Percentiles rank a stretch among this genome's conserved stretches.
phyloP scores from a whole-genome alignment of 352 stramenopile genomes.

The Phytopythium cucurbitacearum region DNA sequence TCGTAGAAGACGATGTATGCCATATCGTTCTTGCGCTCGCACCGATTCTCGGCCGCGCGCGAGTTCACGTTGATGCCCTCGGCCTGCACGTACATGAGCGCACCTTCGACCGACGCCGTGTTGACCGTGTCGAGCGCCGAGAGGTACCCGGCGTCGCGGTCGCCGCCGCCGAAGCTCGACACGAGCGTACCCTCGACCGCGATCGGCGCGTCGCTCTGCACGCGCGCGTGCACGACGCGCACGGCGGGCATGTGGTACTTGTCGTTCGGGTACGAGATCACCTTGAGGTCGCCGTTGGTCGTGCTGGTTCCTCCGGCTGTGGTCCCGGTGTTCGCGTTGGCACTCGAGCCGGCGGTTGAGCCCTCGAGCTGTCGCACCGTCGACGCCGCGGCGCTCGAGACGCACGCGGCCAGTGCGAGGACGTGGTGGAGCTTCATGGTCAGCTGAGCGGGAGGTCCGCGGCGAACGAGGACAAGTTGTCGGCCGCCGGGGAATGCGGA shows the following conservation, averaged over 20 bases:
- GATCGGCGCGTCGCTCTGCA: constrained; percentile 64
- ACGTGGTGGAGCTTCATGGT: too few relatives aligned
- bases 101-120: constrained; percentile 62
- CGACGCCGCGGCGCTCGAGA: too few relatives aligned
- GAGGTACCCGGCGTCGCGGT: constrained; percentile 55
- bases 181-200: constrained; percentile 54
- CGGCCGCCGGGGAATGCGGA: too few relatives aligned
- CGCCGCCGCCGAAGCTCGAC: constrained; percentile 47
- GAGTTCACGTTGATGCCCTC: constrained; percentile 70
- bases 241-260: constrained; percentile 65
- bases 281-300: constrained; percentile 25
- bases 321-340: background rate
- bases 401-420: too few relatives aligned
- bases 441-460: too few relatives aligned
- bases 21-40: constrained; percentile 31
- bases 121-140: constrained; percentile 71
- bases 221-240: constrained; percentile 57
- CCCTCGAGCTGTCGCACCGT: too few relatives aligned
- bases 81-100: constrained; percentile 78
- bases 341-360: background rate
- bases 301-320: background rate
- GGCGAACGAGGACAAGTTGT: too few relatives aligned
- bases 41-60: constrained; percentile 39
- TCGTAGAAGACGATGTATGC: constrained; percentile 33
- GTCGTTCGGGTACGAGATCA: constrained; percentile 14